Conservation (phyloP, 176 grass and related monocot species). For the Ampelocalamus luodianensis region DNA sequence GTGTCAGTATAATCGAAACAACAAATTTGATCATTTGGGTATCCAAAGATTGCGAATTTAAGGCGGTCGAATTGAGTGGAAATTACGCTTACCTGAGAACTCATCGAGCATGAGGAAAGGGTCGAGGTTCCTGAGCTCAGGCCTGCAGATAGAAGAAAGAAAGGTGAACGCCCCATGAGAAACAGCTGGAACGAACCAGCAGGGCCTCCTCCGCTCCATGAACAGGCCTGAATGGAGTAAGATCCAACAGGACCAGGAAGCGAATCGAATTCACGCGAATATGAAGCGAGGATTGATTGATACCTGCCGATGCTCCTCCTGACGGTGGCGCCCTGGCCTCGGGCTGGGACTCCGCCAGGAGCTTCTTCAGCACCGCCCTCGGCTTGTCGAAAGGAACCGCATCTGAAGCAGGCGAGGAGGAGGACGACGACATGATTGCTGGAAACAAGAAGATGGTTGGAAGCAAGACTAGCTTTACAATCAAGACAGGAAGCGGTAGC, state of each 20-base stretch:
- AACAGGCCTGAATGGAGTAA: background rate
- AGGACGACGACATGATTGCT: slow-evolving; percentile 39
- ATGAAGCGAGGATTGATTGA: no score
- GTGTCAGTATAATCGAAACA: background rate
- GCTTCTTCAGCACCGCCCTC: slow-evolving; percentile 61
- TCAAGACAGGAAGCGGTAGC: background rate
- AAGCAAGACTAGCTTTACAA: background rate
- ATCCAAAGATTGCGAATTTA: no score
- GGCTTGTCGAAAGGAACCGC: slow-evolving; percentile 53
- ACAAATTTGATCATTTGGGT: background rate
- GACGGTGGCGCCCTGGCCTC: slow-evolving; percentile 79
- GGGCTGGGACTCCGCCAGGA: slow-evolving; percentile 68
- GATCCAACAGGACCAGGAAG: background rate
- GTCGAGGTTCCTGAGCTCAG: slow-evolving; percentile 69
- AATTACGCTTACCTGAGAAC: slow-evolving; percentile 51
- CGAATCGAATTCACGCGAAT: background rate
- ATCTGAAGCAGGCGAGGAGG: background rate
- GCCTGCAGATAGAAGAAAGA: slow-evolving; percentile 37
- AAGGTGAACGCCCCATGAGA: background rate
- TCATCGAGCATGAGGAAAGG: slow-evolving; percentile 81
- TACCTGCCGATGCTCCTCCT: slow-evolving; percentile 89
- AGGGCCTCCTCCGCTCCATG: background rate
- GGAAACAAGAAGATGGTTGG: slow-evolving; percentile 13
- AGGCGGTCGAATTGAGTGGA: background rate
- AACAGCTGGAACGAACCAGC: background rate